These are phyloP conservation scores for Aspergillus piperis DNA, from an alignment of 2,329 filamentous ascomycete species.

Conservation along the genomic window DNA sequence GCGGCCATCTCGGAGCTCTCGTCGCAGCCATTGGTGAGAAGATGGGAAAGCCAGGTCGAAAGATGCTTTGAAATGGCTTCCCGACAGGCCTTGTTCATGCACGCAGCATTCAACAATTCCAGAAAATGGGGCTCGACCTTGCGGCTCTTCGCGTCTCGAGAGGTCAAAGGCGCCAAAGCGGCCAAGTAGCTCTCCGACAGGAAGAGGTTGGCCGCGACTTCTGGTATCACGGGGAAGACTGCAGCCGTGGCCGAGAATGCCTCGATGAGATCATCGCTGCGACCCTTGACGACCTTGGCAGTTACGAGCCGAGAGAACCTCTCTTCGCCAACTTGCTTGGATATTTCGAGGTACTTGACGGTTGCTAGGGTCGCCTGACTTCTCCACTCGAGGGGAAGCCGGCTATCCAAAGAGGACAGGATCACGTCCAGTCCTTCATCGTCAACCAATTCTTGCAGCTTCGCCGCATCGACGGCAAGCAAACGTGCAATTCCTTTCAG, in stretches of 20 bases:
- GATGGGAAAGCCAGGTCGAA: conserved; percentile 80
- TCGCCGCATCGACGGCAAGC: conserved; percentile 56
- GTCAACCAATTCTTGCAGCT: conserved; percentile 56
- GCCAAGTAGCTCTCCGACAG: conserved; percentile 84
- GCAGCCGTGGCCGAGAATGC: conserved; percentile 91
- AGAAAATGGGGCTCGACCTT: conserved; percentile 84
- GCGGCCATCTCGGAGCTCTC: conserved; percentile 58
- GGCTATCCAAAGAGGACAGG: conserved; percentile 81
- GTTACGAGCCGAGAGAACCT: conserved; percentile 75
- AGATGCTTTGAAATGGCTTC: conserved; percentile 84
- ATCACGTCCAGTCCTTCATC: conserved; percentile 80
- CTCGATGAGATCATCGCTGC: conserved; percentile 83
- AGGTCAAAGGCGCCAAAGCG: conserved; percentile 73
- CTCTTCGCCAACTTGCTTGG: conserved; percentile 68
- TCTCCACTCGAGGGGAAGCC: conserved; percentile 70
- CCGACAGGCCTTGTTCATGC: conserved; percentile 78
- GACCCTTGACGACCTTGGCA: conserved; percentile 68
- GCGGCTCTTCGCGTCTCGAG: conserved; percentile 77
- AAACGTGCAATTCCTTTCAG: conserved; percentile 63
- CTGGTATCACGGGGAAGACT: conserved; percentile 82
- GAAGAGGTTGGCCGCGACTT: conserved; percentile 75
- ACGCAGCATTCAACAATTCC: conserved; percentile 88
- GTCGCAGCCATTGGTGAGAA: conserved; percentile 72
- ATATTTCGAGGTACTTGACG: conserved; percentile 79
- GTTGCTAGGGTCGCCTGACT: conserved; percentile 80